A percentile compares a stretch with the other conserved stretches of the same genome.
Evolutionary conservation across 352 stramenopile genomes (phyloP).

Genomic region (Globisporangium irregulare): DNA sequence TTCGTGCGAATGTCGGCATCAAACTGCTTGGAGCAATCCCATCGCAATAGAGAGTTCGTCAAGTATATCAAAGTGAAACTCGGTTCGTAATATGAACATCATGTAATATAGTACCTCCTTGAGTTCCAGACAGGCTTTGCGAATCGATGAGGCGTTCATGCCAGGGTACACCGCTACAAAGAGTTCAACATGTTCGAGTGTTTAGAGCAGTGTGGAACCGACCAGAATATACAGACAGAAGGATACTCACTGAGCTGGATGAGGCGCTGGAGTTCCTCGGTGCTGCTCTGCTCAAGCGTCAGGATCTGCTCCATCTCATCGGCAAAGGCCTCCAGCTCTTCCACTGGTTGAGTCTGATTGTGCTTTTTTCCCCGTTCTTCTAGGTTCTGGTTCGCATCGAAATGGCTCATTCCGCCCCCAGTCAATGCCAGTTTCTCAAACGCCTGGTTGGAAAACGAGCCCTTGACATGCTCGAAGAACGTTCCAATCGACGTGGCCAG

Average conservation of each 20-base stretch:
- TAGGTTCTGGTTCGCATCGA: background rate
- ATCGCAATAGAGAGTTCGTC: background rate
- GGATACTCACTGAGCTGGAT: constrained; percentile 13
- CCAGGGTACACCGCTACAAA: constrained; percentile 15
- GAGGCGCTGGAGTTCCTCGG: constrained; percentile 15
- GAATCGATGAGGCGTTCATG: constrained; percentile 2
- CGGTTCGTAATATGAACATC: no score
- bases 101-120: background rate
- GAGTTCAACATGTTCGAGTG: no score
- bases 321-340: background rate
- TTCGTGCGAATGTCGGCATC: constrained; percentile 17
- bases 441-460: constrained; percentile 23
- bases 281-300: constrained; percentile 11
- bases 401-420: background rate
- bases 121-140: constrained; percentile 6
- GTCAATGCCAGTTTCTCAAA: constrained; percentile 14
- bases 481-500: constrained; percentile 29
- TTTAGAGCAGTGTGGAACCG: background rate
- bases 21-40: background rate
- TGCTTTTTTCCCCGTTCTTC: background rate
- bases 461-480: constrained; percentile 36
- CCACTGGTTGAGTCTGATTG: background rate
- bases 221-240: background rate
- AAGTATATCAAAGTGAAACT: background rate
- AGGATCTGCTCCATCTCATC: constrained; percentile 10